Base-by-base conservation (phyloP, 1,284 basidiomycete genomes). In the Coriolopsis trogii region DNA sequence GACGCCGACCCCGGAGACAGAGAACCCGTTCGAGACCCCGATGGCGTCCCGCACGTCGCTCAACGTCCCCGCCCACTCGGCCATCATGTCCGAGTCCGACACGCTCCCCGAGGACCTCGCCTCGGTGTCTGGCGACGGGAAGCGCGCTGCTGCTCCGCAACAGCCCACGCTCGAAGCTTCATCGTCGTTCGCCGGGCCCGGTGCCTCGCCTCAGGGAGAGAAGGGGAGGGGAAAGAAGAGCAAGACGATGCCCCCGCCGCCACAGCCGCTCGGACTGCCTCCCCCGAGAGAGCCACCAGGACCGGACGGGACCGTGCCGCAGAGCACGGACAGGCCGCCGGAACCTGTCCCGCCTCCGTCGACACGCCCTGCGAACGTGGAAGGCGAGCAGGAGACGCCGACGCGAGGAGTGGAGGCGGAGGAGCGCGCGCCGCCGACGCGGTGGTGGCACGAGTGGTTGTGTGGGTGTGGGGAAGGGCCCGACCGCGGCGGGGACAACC, bases 361-460 rank as follows among this genome's bases (percentile, higher is more conserved):
- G 63, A 62, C 15, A 52, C 67, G 18, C 64, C 64, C n/a, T 56
- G 64, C 31, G 18, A 7, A 12, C n/a, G 8, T 20, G 21, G 26
- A n/a, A 3, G 30, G 21, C 12, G 18, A 50, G 23, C 49, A 25
- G 46, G 51, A 51, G 21, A 56, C 61, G 9, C 65, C 67, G 18
- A 61, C 69, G 16, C 68, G 70, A 31, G 41, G 63, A 70, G 49
- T 70, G 74, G 21, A 73, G 26, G 34, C 33, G n/a, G 42, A 51
- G 26, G 44, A 47, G 25, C 33, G 46, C 6, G 37, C 24, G 13
- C 45, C 49, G 21, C 57, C 57, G 8, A 51, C 72, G n/a, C 68
- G 79, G 52, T 91, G 88, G 88, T 91, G 88, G 88, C 88, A 89
- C 62, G 89, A 91, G 45, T 89, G 87, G 87, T 66, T 91, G 55